Conservation (phyloP, 202 grass and related monocot species). For the Panicum hallii region DNA sequence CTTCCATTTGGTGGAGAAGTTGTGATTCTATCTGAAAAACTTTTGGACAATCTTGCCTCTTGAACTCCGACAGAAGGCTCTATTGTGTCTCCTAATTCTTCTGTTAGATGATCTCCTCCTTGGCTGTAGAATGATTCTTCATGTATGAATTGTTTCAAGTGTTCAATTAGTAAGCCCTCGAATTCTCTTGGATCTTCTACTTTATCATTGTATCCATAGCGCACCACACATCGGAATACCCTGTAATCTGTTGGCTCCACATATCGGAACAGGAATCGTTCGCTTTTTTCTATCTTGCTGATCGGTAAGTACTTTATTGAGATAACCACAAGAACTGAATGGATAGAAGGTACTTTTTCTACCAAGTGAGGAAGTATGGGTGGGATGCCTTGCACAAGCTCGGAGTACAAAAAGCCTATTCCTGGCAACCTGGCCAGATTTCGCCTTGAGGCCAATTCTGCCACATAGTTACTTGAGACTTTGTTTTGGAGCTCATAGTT, state of each 20-base stretch:
- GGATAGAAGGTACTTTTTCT: constrained; percentile 67
- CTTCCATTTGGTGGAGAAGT: constrained; percentile 8
- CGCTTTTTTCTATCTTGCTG: constrained; percentile 64
- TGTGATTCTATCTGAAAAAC: constrained; percentile 34
- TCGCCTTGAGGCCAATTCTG: constrained; percentile 41
- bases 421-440: constrained; percentile 61
- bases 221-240: constrained; percentile 69
- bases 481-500: constrained; percentile 72
- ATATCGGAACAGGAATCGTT: constrained; percentile 69
- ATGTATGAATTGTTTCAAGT: constrained; percentile 61
- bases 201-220: constrained; percentile 74
- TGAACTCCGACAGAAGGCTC: constrained; percentile 34
- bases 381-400: constrained; percentile 77
- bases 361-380: constrained; percentile 75
- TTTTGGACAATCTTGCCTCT: constrained; percentile 36
- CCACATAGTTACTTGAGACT: constrained; percentile 60
- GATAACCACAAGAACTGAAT: constrained; percentile 70
- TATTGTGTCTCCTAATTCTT: constrained; percentile 38
- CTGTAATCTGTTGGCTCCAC: constrained; percentile 53
- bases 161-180: constrained; percentile 50
- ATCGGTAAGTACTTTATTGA: constrained; percentile 78
- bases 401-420: constrained; percentile 70
- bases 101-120: constrained; percentile 34
- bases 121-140: constrained; percentile 53
- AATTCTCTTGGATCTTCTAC: constrained; percentile 69